Evolutionary conservation across 2,329 filamentous ascomycete genomes (phyloP), one percentile per base, ranked within the genome.

Genomic region (Cordyceps fumosorosea): DNA sequence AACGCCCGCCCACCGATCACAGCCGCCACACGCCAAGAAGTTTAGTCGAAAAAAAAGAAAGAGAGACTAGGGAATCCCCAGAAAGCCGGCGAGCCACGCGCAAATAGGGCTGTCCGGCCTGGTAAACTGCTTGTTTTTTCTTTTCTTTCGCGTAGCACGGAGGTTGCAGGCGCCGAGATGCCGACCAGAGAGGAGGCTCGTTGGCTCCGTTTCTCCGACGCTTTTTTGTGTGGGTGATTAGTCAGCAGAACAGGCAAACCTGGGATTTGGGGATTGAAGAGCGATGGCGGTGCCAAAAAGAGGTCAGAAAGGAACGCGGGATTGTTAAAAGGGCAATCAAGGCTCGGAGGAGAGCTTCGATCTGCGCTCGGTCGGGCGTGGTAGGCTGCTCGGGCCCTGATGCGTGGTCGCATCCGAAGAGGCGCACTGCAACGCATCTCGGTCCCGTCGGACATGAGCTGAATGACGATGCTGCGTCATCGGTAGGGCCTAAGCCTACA

Each of bases 81-180:
- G 11, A 37, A 14, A 14, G 1, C 5, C 12, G 10, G 34, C 34
- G 34, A 37, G 29, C 11, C 34, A 37, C 2, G 34, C 34, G 34
- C 34, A 37, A 14, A 5, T 37, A 14, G 5, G 6, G 34, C 34
- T 11, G 34, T 37, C 34, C 34, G 11, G 34, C 2, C 6, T 11
- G 34, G 8, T 11, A 37, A 14, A 1, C 12, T 14, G 10, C 11
- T 3, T n/a, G 16, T 12, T 7, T 8, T 10, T 10, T 40, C 29
- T 44, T 53, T 51, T 44, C 3, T 16, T 42, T 14, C n/a, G n/a
- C n/a, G 48, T n/a, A 60, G 57, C 34, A 60, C 58, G 58, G 58
- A 60, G 58, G 29, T 60, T 55, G 58, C 10, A 32, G 29, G n/a
- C 58, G 51, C 58, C 58, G 58, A 60, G 26, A 48, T 54, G 20